Evolutionary conservation across 2,329 filamentous ascomycete genomes (phyloP).

Genomic region (Pezicula rhizophila): DNA sequence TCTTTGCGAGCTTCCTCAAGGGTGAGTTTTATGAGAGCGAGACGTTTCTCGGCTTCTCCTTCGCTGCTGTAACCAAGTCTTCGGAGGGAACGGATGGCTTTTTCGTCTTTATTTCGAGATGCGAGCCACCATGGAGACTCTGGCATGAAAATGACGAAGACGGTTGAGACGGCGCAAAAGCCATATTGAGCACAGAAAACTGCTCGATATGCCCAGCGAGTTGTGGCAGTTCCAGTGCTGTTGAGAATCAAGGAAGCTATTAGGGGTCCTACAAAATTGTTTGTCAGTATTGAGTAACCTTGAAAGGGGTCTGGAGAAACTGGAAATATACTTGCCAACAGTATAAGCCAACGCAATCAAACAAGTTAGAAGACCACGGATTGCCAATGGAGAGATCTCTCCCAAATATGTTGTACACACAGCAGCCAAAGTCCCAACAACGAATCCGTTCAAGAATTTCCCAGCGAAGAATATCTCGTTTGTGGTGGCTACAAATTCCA

Average conservation of each 20-base stretch:
- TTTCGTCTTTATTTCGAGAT: conserved; percentile 27
- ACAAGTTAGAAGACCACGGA: conserved; percentile 24
- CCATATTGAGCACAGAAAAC: conserved; percentile 29
- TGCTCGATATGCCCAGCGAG: conserved; percentile 28
- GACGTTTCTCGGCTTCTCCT: conserved; percentile 22
- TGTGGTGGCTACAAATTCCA: conserved; percentile 26
- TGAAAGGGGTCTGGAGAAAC: too few relatives aligned
- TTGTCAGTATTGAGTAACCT: too few relatives aligned
- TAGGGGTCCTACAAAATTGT: conserved; percentile 21
- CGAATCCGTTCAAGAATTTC: conserved; percentile 35
- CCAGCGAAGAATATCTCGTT: conserved; percentile 38
- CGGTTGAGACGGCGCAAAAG: conserved; percentile 26
- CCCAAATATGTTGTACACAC: conserved; percentile 41
- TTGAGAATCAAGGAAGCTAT: conserved; percentile 27
- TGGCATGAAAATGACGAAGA: conserved; percentile 32
- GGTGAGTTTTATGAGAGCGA: conserved; percentile 18
- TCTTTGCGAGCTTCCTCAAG: conserved; percentile 13
- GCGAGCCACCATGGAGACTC: conserved; percentile 38
- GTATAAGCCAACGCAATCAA: conserved; percentile 24
- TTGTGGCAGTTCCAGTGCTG: conserved; percentile 21
- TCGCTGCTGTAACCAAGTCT: conserved; percentile 25
- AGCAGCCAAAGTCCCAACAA: conserved; percentile 39
- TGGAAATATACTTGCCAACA: not conserved
- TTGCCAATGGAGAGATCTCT: conserved; percentile 25
- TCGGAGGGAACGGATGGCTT: conserved; percentile 30